Evolutionary conservation across 1,284 basidiomycete species (phyloP), one percentile per base, ranked within the genome.

Genomic region (Anthracocystis setariae): DNA sequence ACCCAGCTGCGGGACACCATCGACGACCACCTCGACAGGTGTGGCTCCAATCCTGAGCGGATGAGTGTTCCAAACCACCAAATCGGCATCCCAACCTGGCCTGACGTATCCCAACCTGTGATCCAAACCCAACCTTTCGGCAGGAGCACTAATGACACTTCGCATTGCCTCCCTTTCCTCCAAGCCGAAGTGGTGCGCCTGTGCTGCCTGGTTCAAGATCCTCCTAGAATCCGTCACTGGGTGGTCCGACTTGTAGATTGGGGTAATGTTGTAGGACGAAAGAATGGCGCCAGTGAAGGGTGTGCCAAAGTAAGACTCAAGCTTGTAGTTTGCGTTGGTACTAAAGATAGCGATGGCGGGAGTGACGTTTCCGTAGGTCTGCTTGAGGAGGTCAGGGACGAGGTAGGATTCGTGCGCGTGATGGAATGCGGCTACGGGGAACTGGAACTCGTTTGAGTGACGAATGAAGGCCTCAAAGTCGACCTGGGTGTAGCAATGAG

Each of bases 61-160:
- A 83, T 93, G 92, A 21, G 88, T 90, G 73, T 94, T 91, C 92
- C 93, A 94, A 4, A 94, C 86, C 17, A 93, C 91, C n/a, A 94
- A 73, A 82, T 94, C 91, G 35, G 84, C 83, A 62, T 83, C 85
- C 64, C 83, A 85, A 17, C 91, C 91, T 76, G 86, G 79, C 55
- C 88, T 87, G 33, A 94, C 83, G 73, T 86, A 89, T 1, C 93
- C 93, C 52, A 96, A 85, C 27, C 93, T 87, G 82, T 96, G 92
- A 59, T 89, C 90, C 58, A 91, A 85, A 1, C 93, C 93, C 62
- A 92, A 85, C 2, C 90, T 86, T 37, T 86, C 86, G 1, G 93
- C 92, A 1, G 93, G 89, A 12, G 89, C 90, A 1, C 90, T 88
- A 0, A 89, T 95, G 17, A 95, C 90, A 3, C 91, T 86, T 3